phyloP scores from a whole-genome alignment of 1,284 basidiomycete species.

The Ganoderma lingzhi region DNA sequence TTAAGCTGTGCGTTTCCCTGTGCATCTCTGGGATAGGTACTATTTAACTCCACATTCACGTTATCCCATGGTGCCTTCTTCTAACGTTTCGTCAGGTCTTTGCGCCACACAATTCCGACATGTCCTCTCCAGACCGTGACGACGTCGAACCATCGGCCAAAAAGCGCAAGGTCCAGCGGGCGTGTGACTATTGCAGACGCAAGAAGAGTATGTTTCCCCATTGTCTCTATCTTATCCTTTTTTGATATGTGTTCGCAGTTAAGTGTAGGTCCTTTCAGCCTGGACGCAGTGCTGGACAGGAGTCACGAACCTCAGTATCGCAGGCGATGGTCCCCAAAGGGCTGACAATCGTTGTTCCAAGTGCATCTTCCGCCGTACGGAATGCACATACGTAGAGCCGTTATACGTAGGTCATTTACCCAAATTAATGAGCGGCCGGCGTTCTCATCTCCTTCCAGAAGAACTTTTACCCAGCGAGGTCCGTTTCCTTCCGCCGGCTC shows the following conservation, averaged over 20 bases:
- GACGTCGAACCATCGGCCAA: constrained; percentile 45
- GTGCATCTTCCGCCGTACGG: constrained; percentile 73
- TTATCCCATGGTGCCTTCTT: neutral
- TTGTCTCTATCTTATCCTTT: neutral
- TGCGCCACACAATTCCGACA: neutral
- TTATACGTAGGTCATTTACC: constrained; percentile 1
- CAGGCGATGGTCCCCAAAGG: constrained; percentile 49
- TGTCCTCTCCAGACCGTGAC: constrained; percentile 10
- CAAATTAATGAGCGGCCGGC: neutral
- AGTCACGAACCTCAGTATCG: neutral
- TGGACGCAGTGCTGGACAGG: neutral
- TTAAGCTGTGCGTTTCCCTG: neutral
- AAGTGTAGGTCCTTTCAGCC: neutral
- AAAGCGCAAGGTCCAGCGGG: constrained; percentile 73
- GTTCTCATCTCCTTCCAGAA: constrained; percentile 9
- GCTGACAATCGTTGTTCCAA: constrained; percentile 77
- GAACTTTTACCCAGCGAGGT: constrained; percentile 11
- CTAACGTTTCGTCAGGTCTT: neutral
- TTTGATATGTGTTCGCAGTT: neutral
- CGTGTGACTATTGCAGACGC: constrained; percentile 76
- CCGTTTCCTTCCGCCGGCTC: neutral
- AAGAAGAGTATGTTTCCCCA: constrained; percentile 67
- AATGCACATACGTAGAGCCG: constrained; percentile 69
- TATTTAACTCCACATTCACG: neutral
- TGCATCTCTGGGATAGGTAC: neutral